A percentile compares a stretch with the other conserved stretches of the same genome.
Conservation (phyloP, 768 basidiomycete species). For the Hemileccinum impolitum region DNA sequence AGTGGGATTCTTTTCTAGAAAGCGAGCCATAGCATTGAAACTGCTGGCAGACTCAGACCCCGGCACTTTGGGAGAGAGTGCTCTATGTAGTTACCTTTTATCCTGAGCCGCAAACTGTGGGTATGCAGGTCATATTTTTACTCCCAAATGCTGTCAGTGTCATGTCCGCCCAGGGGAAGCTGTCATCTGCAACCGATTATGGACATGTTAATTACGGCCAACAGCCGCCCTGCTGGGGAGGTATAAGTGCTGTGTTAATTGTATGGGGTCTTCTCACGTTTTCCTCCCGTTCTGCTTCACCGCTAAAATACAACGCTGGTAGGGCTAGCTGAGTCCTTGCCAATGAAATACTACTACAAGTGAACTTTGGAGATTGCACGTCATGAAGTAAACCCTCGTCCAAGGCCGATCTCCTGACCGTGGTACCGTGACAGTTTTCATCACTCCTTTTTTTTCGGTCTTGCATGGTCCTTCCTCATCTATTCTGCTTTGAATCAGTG, state of each 20-base stretch:
- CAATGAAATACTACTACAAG: conserved; percentile 13
- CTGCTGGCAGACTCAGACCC: background rate
- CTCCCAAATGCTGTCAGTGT: background rate
- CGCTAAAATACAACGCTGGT: conserved; percentile 8
- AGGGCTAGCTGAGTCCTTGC: conserved; percentile 4
- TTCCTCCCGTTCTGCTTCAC: conserved; percentile 10
- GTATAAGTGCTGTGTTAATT: conserved; percentile 14
- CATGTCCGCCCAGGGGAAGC: background rate
- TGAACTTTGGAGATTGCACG: conserved; percentile 5
- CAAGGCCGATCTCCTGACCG: conserved; percentile 1
- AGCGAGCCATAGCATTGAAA: too few relatives aligned
- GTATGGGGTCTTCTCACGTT: conserved; percentile 18
- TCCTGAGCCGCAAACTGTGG: background rate
- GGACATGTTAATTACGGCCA: conserved; percentile 12
- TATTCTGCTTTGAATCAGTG: conserved; percentile 6
- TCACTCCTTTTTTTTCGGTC: background rate
- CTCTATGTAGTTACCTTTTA: conserved; percentile 1
- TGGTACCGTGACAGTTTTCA: conserved; percentile 15
- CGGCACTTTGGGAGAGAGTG: background rate
- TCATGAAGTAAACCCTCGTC: conserved; percentile 5
- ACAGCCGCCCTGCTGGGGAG: background rate
- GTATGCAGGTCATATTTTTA: too few relatives aligned
- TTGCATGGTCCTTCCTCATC: conserved; percentile 4
- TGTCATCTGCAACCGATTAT: conserved; percentile 1
- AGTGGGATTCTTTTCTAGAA: too few relatives aligned